These are phyloP conservation scores for Raphanus hybrid DNA, from an alignment of 441 rosid genomes.

Conservation along the genomic window DNA sequence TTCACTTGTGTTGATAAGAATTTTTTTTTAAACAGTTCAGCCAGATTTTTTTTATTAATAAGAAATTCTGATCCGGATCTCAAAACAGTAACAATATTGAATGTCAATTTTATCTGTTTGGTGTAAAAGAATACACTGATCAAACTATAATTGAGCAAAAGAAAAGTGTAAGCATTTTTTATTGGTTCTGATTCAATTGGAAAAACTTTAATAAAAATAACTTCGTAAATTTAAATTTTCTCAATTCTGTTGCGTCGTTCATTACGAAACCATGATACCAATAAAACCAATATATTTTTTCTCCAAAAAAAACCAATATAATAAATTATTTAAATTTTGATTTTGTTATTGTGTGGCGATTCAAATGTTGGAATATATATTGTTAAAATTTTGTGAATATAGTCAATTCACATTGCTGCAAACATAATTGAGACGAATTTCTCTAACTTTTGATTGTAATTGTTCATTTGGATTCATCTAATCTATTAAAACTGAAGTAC, in stretches of 20 bases:
- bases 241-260: background rate
- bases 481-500: too few species aligned
- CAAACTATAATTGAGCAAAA: background rate
- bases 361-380: background rate
- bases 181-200: background rate
- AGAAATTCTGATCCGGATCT: too few species aligned
- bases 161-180: background rate
- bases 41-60: too few species aligned
- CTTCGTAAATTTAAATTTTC: background rate
- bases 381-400: background rate
- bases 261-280: conserved; percentile 1
- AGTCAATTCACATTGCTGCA: background rate
- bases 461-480: background rate
- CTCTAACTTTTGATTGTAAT: background rate
- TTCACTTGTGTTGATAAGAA: background rate
- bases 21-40: too few species aligned
- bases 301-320: too few species aligned
- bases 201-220: background rate
- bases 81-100: too few species aligned
- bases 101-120: background rate
- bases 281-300: background rate
- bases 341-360: background rate
- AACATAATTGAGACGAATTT: background rate
- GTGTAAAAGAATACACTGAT: background rate
- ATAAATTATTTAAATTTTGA: background rate